These are phyloP conservation scores for Aurinia saxatilis DNA, from an alignment of 345 rosid genomes.

Conservation along the genomic window DNA sequence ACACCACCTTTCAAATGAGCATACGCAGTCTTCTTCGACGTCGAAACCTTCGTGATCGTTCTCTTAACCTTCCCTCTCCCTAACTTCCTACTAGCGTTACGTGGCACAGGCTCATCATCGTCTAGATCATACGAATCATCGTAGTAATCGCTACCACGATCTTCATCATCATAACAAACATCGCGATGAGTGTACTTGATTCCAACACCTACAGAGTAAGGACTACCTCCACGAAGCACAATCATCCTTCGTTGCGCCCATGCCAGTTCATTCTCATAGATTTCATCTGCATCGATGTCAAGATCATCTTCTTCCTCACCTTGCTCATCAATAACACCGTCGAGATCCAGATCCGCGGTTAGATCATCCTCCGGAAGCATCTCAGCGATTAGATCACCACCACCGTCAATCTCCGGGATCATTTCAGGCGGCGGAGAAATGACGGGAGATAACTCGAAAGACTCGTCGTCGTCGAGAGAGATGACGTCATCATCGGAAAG, in stretches of 20 bases:
- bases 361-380: neutral
- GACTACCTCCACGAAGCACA: neutral
- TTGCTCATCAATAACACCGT: neutral
- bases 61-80: slow-evolving; percentile 47
- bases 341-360: slow-evolving; percentile 8
- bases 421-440: neutral
- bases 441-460: too few relatives aligned
- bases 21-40: slow-evolving; percentile 31
- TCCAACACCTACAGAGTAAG: neutral
- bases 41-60: slow-evolving; percentile 29
- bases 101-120: slow-evolving; percentile 42
- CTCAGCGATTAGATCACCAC: neutral
- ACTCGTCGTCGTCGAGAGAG: slow-evolving; percentile 18
- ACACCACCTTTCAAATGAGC: slow-evolving; percentile 30
- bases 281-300: neutral
- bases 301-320: neutral
- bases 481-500: slow-evolving; percentile 29
- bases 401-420: neutral
- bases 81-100: slow-evolving; percentile 32
- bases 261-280: slow-evolving; percentile 1
- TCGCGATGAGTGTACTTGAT: neutral
- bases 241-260: neutral
- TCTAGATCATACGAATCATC: slow-evolving; percentile 38
- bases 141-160: slow-evolving; percentile 22
- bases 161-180: slow-evolving; percentile 7